Evolutionary conservation across 768 basidiomycete species (phyloP).

Genomic region (Lentinula sp.): DNA sequence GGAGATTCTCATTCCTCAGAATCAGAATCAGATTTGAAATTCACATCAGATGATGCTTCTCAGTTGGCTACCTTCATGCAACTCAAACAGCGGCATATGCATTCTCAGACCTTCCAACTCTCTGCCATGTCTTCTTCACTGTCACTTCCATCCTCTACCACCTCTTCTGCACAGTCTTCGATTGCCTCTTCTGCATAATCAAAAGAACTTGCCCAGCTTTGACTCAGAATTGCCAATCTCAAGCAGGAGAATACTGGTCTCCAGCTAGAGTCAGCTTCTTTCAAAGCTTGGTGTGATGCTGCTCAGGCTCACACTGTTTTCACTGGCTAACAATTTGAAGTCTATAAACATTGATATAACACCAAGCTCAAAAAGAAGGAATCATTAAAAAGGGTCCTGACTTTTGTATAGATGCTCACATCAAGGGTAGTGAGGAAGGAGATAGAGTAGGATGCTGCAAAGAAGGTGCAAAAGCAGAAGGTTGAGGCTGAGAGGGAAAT

Average conservation of each 20-base stretch:
- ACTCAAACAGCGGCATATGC: too few relatives aligned
- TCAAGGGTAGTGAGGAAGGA: background rate
- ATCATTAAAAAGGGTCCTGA: background rate
- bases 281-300: background rate
- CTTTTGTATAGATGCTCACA: background rate
- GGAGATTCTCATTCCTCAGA: slow-evolving; percentile 16
- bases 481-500: background rate
- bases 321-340: background rate
- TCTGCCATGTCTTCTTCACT: too few relatives aligned
- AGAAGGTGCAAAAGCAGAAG: background rate
- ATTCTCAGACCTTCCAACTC: too few relatives aligned
- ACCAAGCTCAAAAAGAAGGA: background rate
- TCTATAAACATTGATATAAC: background rate
- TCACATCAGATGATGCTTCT: background rate
- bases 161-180: too few relatives aligned
- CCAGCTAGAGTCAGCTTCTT: background rate
- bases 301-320: background rate
- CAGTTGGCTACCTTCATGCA: too few relatives aligned
- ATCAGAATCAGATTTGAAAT: slow-evolving; percentile 16
- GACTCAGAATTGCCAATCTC: background rate
- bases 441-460: background rate
- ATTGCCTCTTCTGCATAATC: too few relatives aligned
- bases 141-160: too few relatives aligned
- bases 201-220: too few relatives aligned
- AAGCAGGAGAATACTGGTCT: background rate